Evolutionary conservation across 352 stramenopile species (phyloP), one percentile per base, ranked within the genome.

Genomic region (Blastocystis sp.): DNA sequence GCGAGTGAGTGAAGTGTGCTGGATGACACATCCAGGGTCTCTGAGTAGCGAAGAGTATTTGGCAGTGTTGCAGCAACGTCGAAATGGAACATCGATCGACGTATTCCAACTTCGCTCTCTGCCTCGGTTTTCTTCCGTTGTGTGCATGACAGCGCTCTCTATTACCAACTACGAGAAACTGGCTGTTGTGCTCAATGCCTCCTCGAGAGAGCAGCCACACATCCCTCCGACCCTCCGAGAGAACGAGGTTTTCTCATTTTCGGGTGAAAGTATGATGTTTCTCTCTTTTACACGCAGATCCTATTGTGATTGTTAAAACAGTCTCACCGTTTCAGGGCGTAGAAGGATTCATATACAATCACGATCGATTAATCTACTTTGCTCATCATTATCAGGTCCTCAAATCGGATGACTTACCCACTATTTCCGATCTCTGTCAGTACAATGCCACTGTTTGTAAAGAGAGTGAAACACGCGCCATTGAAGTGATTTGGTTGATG

Each of bases 11-110:
- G 73, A 85, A 34, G 55, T 85, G 20, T 69, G 50, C 56, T 85
- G 73, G 73, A 53, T 85, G 56, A 65, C 50, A 24, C 73, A 85
- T 69, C 73, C 73, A 8, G 73, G 73, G 20, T 65, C 73, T 18
- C 6, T 45, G 16, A 11, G 24, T n/a, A 66, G 18, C 26, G 37
- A 65, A 18, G 50, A 85, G n/a, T 85, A 66, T 45, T 37, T 85
- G 0, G 41, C 53, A 0, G 3, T 65, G 43, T 55, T 85, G 37
- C 73, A 85, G 56, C 6, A 69, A 24, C 6, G 24, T n/a, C 24
- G n/a, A 0, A 85, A 7, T 9, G 37, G 30, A 11, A 66, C 73
- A 6, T 66, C 50, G 8, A 85, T 85, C 56, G 73, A 85, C 56
- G 73, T 85, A 16, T 85, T 85, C 50, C 47, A 18, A 34, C 34